Conservation (phyloP, 768 basidiomycete species). For the Panus rudis region DNA sequence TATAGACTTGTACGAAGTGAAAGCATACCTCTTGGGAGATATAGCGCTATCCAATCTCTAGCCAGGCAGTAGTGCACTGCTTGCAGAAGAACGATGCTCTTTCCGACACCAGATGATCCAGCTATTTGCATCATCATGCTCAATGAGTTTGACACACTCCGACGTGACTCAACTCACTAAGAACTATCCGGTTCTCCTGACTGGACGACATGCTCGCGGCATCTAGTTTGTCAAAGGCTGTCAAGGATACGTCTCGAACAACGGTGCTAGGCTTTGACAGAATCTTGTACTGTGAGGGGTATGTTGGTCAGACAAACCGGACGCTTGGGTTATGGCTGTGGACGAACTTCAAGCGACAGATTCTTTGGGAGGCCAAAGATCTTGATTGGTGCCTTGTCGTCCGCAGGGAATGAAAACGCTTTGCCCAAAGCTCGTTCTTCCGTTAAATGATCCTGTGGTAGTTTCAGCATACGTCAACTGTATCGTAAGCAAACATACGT, state of each 20-base stretch:
- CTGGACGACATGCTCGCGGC: slow-evolving; percentile 43
- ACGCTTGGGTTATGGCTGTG: not conserved
- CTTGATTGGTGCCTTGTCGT: slow-evolving; percentile 44
- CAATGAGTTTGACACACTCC: slow-evolving; percentile 7
- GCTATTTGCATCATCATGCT: slow-evolving; percentile 31
- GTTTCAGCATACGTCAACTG: not conserved
- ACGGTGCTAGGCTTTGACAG: slow-evolving; percentile 68
- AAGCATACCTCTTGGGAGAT: slow-evolving; percentile 67
- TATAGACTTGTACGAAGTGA: not conserved
- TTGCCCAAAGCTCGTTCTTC: slow-evolving; percentile 31
- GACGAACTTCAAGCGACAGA: slow-evolving; percentile 61
- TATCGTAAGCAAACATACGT: not conserved
- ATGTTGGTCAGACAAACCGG: not conserved
- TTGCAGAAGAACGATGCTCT: slow-evolving; percentile 74
- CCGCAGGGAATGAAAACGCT: slow-evolving; percentile 37
- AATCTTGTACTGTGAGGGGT: slow-evolving; percentile 48
- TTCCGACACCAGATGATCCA: slow-evolving; percentile 72
- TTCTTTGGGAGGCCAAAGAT: slow-evolving; percentile 69
- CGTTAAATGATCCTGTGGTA: slow-evolving; percentile 28
- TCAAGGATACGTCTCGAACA: slow-evolving; percentile 60
- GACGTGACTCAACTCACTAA: slow-evolving; percentile 45
- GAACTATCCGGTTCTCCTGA: slow-evolving; percentile 44
- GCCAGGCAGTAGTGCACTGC: slow-evolving; percentile 59
- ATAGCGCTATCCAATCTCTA: slow-evolving; percentile 75
- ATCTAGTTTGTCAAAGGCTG: slow-evolving; percentile 46